phyloP scores from a whole-genome alignment of 148 eudicot species.

The Rhododendron ferrugineum region DNA sequence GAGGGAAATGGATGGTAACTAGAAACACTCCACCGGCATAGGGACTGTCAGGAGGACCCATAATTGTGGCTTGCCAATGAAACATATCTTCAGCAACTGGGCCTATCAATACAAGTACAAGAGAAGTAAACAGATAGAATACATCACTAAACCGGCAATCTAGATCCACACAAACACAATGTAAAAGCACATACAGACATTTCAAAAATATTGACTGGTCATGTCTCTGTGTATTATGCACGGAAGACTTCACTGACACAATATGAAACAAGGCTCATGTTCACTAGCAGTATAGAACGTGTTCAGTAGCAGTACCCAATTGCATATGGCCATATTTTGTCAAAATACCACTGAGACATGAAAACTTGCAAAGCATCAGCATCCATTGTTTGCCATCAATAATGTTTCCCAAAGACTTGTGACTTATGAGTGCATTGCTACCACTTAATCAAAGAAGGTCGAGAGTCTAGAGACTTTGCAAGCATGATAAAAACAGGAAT shows the following conservation, averaged over 20 bases:
- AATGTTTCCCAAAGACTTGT: background rate
- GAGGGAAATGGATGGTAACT: constrained; percentile 56
- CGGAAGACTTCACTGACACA: background rate
- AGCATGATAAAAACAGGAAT: background rate
- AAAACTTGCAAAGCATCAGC: background rate
- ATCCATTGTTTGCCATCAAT: background rate
- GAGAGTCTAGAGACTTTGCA: background rate
- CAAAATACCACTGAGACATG: background rate
- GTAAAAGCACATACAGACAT: background rate
- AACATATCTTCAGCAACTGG: constrained; percentile 61
- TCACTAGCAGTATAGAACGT: background rate
- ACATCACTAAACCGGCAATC: background rate
- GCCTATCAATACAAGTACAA: constrained; percentile 21
- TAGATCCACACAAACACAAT: background rate
- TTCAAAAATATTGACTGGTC: background rate
- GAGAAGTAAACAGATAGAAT: constrained; percentile 2
- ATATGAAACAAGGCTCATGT: background rate
- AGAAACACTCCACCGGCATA: constrained; percentile 67
- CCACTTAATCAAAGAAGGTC: background rate
- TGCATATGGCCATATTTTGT: background rate
- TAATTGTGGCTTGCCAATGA: constrained; percentile 65
- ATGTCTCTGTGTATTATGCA: background rate
- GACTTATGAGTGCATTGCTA: background rate
- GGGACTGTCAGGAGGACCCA: constrained; percentile 71
- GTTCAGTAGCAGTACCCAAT: background rate